A percentile compares a stretch with the other conserved stretches of the same genome.
phyloP scores from a whole-genome alignment of 2,329 filamentous ascomycete species.

The Onygena corvina region DNA sequence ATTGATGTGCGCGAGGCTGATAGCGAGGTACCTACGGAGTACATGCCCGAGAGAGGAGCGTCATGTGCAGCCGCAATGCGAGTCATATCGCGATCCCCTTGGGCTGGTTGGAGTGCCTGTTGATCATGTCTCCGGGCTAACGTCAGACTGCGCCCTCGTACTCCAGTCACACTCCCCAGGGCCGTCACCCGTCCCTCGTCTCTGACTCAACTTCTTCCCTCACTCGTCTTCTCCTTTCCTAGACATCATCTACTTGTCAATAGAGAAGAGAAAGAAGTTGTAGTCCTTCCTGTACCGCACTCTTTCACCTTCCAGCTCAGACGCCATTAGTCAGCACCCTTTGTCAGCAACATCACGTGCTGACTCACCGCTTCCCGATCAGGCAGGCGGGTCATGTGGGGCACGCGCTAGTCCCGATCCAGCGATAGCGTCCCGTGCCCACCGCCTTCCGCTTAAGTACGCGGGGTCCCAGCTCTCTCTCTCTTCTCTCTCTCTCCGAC shows the following conservation, averaged over 20 bases:
- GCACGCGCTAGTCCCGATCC: background rate
- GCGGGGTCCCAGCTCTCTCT: constrained; percentile 6
- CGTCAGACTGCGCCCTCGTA: too few relatives aligned
- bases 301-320: background rate
- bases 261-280: too few relatives aligned
- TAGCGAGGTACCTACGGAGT: too few relatives aligned
- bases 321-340: background rate
- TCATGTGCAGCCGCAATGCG: background rate
- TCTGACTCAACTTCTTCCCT: background rate
- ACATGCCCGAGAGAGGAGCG: too few relatives aligned
- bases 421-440: constrained; percentile 3
- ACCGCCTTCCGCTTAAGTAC: constrained; percentile 7
- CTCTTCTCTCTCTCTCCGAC: background rate
- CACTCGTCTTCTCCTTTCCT: background rate
- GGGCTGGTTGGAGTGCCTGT: background rate
- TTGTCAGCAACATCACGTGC: constrained; percentile 4
- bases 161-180: background rate
- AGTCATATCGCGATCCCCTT: background rate
- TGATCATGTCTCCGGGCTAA: background rate
- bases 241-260: background rate
- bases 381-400: constrained; percentile 4
- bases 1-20: too few relatives aligned
- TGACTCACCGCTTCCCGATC: constrained; percentile 5
- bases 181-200: too few relatives aligned
- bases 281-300: background rate